Conservation (phyloP, 148 eudicot species). For the Dysphania ambrosioides region DNA sequence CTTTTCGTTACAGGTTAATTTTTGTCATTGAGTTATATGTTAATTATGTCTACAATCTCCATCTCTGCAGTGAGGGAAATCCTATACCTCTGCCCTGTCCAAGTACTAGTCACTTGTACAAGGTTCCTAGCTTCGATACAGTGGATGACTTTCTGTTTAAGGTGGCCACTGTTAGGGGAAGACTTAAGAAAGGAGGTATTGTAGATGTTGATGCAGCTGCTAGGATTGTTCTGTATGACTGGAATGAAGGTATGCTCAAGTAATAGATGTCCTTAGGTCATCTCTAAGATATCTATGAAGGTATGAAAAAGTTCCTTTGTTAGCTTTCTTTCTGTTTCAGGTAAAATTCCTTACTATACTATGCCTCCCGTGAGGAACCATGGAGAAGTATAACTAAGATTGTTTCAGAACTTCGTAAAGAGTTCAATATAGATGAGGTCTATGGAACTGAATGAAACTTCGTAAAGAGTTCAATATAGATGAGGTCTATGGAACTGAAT, state of each 20-base stretch:
- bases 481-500: slow-evolving; percentile 74
- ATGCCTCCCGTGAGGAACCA: slow-evolving; percentile 87
- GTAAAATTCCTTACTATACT: slow-evolving; percentile 87
- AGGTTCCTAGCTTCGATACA: slow-evolving; percentile 79
- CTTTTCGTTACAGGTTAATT: not conserved
- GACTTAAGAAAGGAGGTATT: slow-evolving; percentile 86
- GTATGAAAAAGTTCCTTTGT: not conserved
- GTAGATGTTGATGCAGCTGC: slow-evolving; percentile 85
- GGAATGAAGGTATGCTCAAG: slow-evolving; percentile 77
- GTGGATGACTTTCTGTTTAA: slow-evolving; percentile 87
- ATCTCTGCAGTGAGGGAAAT: slow-evolving; percentile 74
- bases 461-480: slow-evolving; percentile 88
- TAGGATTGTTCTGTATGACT: slow-evolving; percentile 82
- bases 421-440: too few relatives aligned
- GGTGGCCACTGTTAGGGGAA: slow-evolving; percentile 82
- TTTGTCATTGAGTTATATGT: not conserved
- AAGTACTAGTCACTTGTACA: slow-evolving; percentile 71
- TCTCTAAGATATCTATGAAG: not conserved
- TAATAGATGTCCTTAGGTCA: not conserved
- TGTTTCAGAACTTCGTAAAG: slow-evolving; percentile 73
- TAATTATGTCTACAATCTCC: not conserved
- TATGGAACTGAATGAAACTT: too few relatives aligned
- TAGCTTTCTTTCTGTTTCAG: slow-evolving; percentile 31
- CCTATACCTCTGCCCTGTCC: slow-evolving; percentile 75
- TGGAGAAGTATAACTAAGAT: slow-evolving; percentile 60